Evolutionary conservation across 2,329 filamentous ascomycete genomes (phyloP), one percentile per base, ranked within the genome.

Genomic region (Ascochyta viciae-villosae): DNA sequence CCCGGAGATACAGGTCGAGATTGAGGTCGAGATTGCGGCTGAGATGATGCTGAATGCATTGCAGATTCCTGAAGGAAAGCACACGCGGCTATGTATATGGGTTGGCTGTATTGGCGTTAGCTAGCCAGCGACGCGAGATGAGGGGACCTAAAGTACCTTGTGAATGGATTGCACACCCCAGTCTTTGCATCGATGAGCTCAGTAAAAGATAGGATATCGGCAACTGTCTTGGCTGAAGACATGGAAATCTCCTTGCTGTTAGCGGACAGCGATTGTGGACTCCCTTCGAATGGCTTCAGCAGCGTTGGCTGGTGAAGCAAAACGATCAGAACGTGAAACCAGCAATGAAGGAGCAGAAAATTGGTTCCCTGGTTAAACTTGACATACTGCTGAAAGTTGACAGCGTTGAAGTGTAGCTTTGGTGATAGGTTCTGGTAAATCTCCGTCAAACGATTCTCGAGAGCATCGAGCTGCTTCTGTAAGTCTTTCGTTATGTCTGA

Each of bases 181-280:
- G 91, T 93, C 72, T 91, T 92, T 0, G 90, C 87, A 72, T 96
- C 91, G 47, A 95, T 91, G 9, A 96, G 78, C 69, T 96, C 91
- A 0, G 91, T 90, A 73, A 96, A 96, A 1, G 90, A 89, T 8
- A 96, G 77, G 15, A 96, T 96, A 66, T 96, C 92, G 31, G 91
- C 91, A 57, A 96, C 95, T 0, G 92, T 96, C 78, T 96, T 96
- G 12, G 92, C 92, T 23, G 91, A 94, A 13, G 90, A 93, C 89
- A 94, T 93, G 57, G 90, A 91, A 5, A 87, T 68, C 71, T 95
- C 91, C 52, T 90, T 87, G 62, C 91, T 95, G 68, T 95, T 91
- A 0, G 89, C 86, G 34, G 92, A 86, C 1, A 96, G 81, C 52
- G 92, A 89, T 45, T 91, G 83, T 49, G 89, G 87, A 22, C 80